Evolutionary conservation across 1,139 yeast species (phyloP), one percentile per base, ranked within the genome.

Genomic region (Meyerozyma guilliermondii): DNA sequence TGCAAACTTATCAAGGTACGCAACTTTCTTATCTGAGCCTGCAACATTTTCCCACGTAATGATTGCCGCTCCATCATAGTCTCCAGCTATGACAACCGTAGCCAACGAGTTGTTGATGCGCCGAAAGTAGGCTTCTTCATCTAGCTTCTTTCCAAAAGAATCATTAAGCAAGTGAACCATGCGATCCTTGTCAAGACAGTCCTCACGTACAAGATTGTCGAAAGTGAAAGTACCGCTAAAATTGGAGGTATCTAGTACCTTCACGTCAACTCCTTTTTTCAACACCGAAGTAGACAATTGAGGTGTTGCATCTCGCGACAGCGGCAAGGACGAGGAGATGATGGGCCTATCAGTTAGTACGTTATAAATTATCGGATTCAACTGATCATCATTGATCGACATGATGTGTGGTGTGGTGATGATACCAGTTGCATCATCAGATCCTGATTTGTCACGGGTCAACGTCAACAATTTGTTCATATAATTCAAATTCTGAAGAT

Each of bases 11-110:
- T 92, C 98, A 40, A 92, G 70, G 51, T 92, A 92, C 0, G 94
- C 87, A 35, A 81, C 64, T 20, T 51, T 53, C 10, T 49, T 43
- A 11, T 38, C 23, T 13, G 33, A 41, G 1, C 62, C 39, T 44
- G 46, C 43, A 26, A 62, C 49, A 9, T 51, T 48, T 58, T 87
- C 96, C 74, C 87, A 83, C 0, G 98, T 92, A 30, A 92, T 76
- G 9, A 92, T 83, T 0, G 98, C 98, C 13, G 89, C 91, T 1
- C 98, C 98, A 50, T 91, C 96, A 58, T 92, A 92, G 57, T 92
- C 95, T 1, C 98, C 98, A 5, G 92, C 87, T 16, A 92, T 76
- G 7, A 92, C 81, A 11, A 92, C 61, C 0, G 87, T 84, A 0
- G 96, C 92, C 7, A 92, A 69, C 4, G 71, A 68, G 1, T 80